A percentile compares a stretch with the other conserved stretches of the same genome.
These are phyloP conservation scores for Russula dissimulans DNA, from an alignment of 768 basidiomycete genomes.

Conservation along the genomic window DNA sequence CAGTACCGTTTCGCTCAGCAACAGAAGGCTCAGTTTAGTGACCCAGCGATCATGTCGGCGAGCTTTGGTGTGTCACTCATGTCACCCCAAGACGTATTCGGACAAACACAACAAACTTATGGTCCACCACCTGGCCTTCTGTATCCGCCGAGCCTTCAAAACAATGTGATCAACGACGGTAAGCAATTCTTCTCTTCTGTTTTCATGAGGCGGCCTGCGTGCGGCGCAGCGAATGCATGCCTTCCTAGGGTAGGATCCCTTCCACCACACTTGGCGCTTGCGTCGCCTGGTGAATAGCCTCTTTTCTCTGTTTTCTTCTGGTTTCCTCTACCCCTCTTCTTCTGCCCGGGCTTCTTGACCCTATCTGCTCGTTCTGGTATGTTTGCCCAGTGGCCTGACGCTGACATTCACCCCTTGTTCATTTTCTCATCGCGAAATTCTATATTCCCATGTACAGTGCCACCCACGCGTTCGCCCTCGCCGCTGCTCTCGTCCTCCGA, in stretches of 20 bases:
- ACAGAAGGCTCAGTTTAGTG: slow-evolving; percentile 14
- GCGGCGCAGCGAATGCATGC: background rate
- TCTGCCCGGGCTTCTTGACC: background rate
- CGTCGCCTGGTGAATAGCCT: background rate
- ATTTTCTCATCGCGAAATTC: slow-evolving; percentile 24
- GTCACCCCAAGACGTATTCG: slow-evolving; percentile 5
- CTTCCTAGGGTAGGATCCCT: slow-evolving; percentile 3
- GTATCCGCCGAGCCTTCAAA: slow-evolving; percentile 30
- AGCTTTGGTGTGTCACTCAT: slow-evolving; percentile 6
- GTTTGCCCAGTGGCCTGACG: slow-evolving; percentile 11
- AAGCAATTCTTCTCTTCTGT: slow-evolving; percentile 4
- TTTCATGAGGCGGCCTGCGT: background rate
- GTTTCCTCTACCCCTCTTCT: background rate
- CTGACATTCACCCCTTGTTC: slow-evolving; percentile 18
- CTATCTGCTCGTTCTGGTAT: slow-evolving; percentile 15
- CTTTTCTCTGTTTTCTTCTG: background rate
- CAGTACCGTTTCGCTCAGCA: slow-evolving; percentile 25
- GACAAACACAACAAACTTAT: slow-evolving; percentile 5
- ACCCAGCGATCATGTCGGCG: slow-evolving; percentile 15
- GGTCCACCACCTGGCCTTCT: slow-evolving; percentile 65
- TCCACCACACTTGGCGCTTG: background rate
- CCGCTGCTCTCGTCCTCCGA: slow-evolving; percentile 55
- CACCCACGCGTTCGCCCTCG: slow-evolving; percentile 24
- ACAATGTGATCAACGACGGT: slow-evolving; percentile 20
- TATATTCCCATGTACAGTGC: slow-evolving; percentile 18